Base-by-base conservation (phyloP, 495 filamentous ascomycete species). In the Ascodesmis nigricans region DNA sequence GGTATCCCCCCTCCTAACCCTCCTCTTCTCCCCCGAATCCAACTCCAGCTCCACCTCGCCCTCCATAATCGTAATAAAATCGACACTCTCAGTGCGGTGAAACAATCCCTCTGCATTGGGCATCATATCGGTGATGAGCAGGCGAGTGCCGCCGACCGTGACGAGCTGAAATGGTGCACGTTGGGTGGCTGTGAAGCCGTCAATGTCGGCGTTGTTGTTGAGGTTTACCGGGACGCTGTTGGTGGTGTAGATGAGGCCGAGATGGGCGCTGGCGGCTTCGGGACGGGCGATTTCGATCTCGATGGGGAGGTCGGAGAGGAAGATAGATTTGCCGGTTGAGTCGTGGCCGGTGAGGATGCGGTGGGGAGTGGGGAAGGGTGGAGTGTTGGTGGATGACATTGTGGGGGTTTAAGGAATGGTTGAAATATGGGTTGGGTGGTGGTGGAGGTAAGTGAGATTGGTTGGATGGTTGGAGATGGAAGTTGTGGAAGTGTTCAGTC, bases 11-110 rank as follows among this genome's bases (percentile, higher is more conserved):
- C 61, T 47, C 46, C 59, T 54, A 63, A 81, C 53, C 3, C 52
- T 41, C 32, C 57, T 50, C 33, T 51, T 55, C 47, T 69, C 71
- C 0, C 75, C 65, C 43, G 53, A 42, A 43, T 79, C 75, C 5
- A 81, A 52, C 4, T 65, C 50, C 53, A 71, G 60, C 47, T 67
- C 71, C n/a, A 75, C 49, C 44, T 65, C 49, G 0, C 78, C 78
- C 47, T 82, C 75, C n/a, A 87, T 38, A 17, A 87, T 66, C 36
- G 81, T 61, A 2, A 75, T 76, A 33, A 76, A 82, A 41, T 84
- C 78, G 3, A 87, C 53, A 10, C 63, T 70, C 45, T 70, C 61
- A 2, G 78, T 81, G 0, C 75, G 62, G 39, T 83, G 78, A 65
- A 83, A 67, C 35, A 61, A 58, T 40, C 58, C 63, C 15, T 55